Evolutionary conservation across 345 rosid genomes (phyloP), one percentile per base, ranked within the genome.

Genomic region (Euphorbia tirucalli): DNA sequence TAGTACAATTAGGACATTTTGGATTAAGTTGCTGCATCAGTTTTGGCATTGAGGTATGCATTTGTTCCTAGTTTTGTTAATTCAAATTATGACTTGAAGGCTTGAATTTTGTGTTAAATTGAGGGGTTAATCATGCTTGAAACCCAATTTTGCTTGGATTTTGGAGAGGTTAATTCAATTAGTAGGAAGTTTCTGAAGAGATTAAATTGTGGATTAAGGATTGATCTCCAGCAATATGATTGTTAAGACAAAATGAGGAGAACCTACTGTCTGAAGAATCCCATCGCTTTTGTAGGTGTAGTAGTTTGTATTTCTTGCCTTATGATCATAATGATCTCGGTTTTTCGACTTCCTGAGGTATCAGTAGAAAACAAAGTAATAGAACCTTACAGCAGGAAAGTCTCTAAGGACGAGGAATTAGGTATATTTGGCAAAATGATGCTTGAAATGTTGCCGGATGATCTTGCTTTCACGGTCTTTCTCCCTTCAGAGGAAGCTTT

Each of bases 381-480:
- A 24, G 65, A 71, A 61, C 49, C 79, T 58, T 27, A 71, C 32
- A 50, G 68, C 5, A 21, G 68, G 37, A 73, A 71, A 35, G 41
- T 68, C 61, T 67, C 48, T 18, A 46, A 61, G 18, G 39, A 75
- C 39, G 61, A 71, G 0, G 80, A 63, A 41, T n/a, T 93, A 1
- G 91, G 93, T 1, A 70, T 61, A 73, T 85, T 91, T 21, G 97
- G 93, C 19, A 87, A 83, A 48, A 90, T 87, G 93, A 85, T 93
- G 97, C 58, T 93, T 19, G 85, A 70, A 61, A 93, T 91, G 98
- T 73, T 93, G 65, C 97, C 97, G 0, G 79, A 79, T 54, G 95
- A 87, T 81, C 96, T 91, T 27, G 82, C 86, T 49, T 90, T 93
- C 78, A 93, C 98, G 0, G 80, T 91, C 70, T 93, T 88, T 37